Base-by-base conservation (phyloP, 163 green algal genomes). In the Scenedesmus sp. region DNA sequence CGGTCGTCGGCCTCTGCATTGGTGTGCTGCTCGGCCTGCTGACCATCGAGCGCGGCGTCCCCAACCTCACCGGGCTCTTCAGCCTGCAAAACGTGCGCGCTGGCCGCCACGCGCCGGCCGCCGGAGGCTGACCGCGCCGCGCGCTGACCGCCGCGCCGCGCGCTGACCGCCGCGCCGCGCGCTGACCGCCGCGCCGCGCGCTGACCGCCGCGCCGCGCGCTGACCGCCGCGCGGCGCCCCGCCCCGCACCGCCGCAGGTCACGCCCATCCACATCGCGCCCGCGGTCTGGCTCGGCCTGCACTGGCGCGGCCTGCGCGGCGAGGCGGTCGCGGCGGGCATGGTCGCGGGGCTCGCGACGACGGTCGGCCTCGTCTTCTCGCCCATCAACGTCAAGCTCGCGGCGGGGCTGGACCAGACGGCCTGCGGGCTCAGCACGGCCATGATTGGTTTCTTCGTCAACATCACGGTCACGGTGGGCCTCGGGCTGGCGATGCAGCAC, bases 401-500 rank as follows among this genome's bases (percentile, higher is more conserved):
- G 56, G 45, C 28, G 6, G 84, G 84, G 34, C 63, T 72, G 1
- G 84, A 89, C 77, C 71, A 79, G 67, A 86, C 71, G 7, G 62
- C 76, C 1, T 82, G 80, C 60, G 84, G 84, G 51, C 57, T 89
- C 18, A 87, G 81, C 0, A 75, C 74, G 15, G 82, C 84, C 17
- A 83, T 80, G 84, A 63, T 89, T 5, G 84, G 84, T 36, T 89
- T 87, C 56, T 80, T 75, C 22, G 78, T 87, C 28, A 89, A 89
- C 53, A 44, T 89, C 0, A 77, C 70, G 45, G 48, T 89, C 9
- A 81, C 77, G n/a, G 66, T 87, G 10, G 20, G 58, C 15, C 39
- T 87, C 4, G 81, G 81, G 17, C 33, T 83, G 24, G 17, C 71
- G 11, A 78, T 87, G 81, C 81, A 87, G 73, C 64, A 58, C 33